A percentile compares a stretch with the other conserved stretches of the same genome.
Evolutionary conservation across 148 eudicot species (phyloP).

Genomic region (Camellia granthamiana): DNA sequence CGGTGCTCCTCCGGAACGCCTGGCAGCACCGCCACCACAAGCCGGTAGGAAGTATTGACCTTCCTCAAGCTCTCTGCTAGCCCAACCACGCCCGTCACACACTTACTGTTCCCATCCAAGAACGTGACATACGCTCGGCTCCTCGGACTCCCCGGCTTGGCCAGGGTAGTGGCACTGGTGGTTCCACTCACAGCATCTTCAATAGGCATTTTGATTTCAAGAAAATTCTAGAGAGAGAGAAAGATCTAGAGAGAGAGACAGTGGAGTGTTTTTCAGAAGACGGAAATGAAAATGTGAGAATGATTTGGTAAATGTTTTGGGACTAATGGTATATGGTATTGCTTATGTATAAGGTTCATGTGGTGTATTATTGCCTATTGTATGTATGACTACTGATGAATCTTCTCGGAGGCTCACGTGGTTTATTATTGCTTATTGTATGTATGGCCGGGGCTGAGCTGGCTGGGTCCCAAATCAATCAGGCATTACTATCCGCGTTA

Average conservation of each 20-base stretch:
- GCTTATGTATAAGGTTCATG: background rate
- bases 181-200: background rate
- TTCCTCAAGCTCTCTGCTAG: constrained; percentile 76
- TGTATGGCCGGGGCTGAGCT: no score
- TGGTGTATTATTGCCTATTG: background rate
- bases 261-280: background rate
- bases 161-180: constrained; percentile 12
- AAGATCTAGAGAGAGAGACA: no score
- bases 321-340: background rate
- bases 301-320: background rate
- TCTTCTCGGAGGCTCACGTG: no score
- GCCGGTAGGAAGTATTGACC: constrained; percentile 52
- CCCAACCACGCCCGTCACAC: constrained; percentile 79
- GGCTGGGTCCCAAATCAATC: no score
- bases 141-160: constrained; percentile 32
- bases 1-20: constrained; percentile 88
- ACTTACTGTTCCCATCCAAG: constrained; percentile 78
- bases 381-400: no score
- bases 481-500: no score
- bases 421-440: no score
- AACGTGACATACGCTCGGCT: constrained; percentile 62
- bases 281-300: no score
- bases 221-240: background rate
- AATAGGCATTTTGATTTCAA: constrained; percentile 18
- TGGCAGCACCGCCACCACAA: constrained; percentile 75